Evolutionary conservation across 495 filamentous ascomycete genomes (phyloP), one percentile per base, ranked within the genome.

Genomic region (Trichoderma virens): DNA sequence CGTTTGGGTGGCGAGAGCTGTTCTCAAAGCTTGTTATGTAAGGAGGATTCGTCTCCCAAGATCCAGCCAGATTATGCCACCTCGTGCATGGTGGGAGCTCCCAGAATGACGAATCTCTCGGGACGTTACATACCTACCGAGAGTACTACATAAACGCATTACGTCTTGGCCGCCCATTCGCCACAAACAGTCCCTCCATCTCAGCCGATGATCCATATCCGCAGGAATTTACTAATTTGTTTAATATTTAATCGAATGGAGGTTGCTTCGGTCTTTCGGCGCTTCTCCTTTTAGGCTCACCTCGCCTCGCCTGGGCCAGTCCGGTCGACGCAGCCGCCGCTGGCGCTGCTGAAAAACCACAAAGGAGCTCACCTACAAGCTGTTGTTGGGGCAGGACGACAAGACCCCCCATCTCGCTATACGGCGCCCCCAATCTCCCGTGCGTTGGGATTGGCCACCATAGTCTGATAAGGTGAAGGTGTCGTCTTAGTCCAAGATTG

Each of bases 151-250:
- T 56, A 56, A 56, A 56, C 51, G 27, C 51, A 56, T 56, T 56
- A 56, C 51, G 51, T 56, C 51, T 56, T 56, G 27, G 51, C 51
- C 51, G 51, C 51, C 51, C 51, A 56, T 56, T 56, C 51, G 51
- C 27, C 51, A 56, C 51, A 28, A 56, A 31, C 25, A 30, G 25
- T 16, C 51, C 51, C 11, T 56, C 51, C 51, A 56, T 30, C 25
- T 30, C 27, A 30, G 27, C 27, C 23, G 51, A 28, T 28, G 47
- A 56, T 56, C 51, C 23, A 28, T 56, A 27, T 56, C 51, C 51
- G 51, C 20, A 3, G 13, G 25, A 56, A 28, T 16, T 35, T 35
- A 35, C 34, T 6, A 35, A 35, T 7, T 35, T 13, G 34, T 35
- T 35, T 13, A 35, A 35, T 35, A 13, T 23, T 20, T 23, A 20